Conservation (phyloP, 2,329 filamentous ascomycete species). For the Alternaria gaisen region DNA sequence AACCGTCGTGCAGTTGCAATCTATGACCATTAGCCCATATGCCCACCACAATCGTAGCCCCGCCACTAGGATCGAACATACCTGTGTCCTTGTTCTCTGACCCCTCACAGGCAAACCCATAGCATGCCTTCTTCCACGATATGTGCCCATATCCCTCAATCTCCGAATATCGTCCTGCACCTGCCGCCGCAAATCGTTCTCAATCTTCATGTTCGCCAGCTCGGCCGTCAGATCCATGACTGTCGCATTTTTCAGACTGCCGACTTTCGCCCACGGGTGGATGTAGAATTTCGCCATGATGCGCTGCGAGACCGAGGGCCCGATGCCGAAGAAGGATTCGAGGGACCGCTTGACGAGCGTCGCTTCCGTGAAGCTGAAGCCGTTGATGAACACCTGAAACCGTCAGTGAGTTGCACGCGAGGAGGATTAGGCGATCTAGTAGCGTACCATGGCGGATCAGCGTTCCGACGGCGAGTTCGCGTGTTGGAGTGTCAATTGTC, state of each 20-base stretch:
- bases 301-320: conserved; percentile 61
- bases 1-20: conserved; percentile 67
- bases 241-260: conserved; percentile 76
- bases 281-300: conserved; percentile 92
- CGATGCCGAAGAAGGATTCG: conserved; percentile 52
- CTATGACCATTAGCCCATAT: conserved; percentile 47
- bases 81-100: conserved; percentile 84
- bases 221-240: conserved; percentile 84
- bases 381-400: conserved; percentile 80
- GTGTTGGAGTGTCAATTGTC: conserved; percentile 25
- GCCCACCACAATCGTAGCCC: neutral
- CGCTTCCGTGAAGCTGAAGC: conserved; percentile 83
- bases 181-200: conserved; percentile 82
- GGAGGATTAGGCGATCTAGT: neutral
- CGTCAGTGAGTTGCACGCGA: conserved; percentile 21
- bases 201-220: conserved; percentile 90
- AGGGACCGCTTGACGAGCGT: conserved; percentile 86
- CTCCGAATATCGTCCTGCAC: conserved; percentile 86
- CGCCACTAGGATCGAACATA: conserved; percentile 37
- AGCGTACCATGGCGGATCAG: conserved; percentile 38
- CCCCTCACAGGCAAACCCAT: conserved; percentile 92
- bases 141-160: conserved; percentile 88
- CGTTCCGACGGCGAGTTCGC: conserved; percentile 23
- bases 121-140: conserved; percentile 88
- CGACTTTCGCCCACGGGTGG: conserved; percentile 81